Evolutionary conservation across 495 filamentous ascomycete genomes (phyloP), one percentile per base, ranked within the genome.

Genomic region (Ramalina intermedia): DNA sequence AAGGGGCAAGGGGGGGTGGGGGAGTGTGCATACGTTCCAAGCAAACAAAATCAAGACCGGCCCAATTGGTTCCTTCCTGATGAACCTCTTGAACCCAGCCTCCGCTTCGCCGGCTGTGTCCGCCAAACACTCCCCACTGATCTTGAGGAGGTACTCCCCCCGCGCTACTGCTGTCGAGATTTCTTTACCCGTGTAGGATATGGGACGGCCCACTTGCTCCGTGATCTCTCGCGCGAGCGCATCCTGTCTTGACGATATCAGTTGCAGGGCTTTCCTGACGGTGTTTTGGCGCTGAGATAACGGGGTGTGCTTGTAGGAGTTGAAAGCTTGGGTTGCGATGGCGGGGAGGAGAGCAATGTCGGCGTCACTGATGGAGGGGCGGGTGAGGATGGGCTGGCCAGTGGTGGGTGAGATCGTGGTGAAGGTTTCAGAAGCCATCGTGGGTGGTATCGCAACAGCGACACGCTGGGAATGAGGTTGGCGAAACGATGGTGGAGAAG

Each of bases 141-240:
- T 79, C 57, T 83, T 85, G 39, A 90, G 65, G 36, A 95, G 66
- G 61, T 91, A 89, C 55, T 90, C 75, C 46, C 79, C 85, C 54
- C 89, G 72, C 60, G 79, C 82, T 38, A 87, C 74, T 6, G 89
- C 87, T 14, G 89, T 96, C 23, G 72, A 65, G 51, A 96, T 71
- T 64, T 96, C 89, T 55, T 77, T 85, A 16, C 73, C 73, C 0
- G 84, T 82, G 58, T 91, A 95, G 12, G 82, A 76, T 47, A 94
- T 91, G 16, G 89, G 89, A 14, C 89, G 74, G 46, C 89, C 89
- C 89, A 96, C 95, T 67, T 96, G 87, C 66, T 89, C 81, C 0
- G 87, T 94, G 36, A 96, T 64, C 60, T 94, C 88, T 49, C 69
- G 72, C 4, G 80, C 86, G n/a, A 96, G 66, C 21, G 79, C 81